Percentiles rank a stretch among this genome's conserved stretches.
Evolutionary conservation across 1,284 basidiomycete genomes (phyloP).

Genomic region (Puccinia hordei): DNA sequence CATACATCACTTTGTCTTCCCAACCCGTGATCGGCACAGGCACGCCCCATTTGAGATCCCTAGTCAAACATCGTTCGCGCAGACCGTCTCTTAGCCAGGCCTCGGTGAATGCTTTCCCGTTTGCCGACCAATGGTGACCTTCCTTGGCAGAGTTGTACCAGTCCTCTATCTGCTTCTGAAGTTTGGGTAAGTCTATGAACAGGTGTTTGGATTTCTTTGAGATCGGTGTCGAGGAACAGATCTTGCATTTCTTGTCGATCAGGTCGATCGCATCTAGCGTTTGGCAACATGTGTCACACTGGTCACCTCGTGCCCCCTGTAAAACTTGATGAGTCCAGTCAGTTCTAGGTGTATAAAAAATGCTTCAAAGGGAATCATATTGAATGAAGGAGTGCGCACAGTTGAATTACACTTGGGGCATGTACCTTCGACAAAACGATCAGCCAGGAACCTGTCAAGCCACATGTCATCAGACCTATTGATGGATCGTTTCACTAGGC

Average conservation of each 20-base stretch:
- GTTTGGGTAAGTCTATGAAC: conserved; percentile 81
- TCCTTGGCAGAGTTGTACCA: conserved; percentile 83
- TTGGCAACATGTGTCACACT: conserved; percentile 91
- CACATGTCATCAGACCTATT: not conserved
- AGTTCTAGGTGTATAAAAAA: not conserved
- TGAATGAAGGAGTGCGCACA: conserved; percentile 60
- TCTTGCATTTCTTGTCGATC: conserved; percentile 90
- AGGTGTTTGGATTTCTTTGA: conserved; percentile 76
- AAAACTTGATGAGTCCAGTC: not conserved
- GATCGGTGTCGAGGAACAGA: conserved; percentile 74
- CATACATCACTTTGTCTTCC: conserved; percentile 88
- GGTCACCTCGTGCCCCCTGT: conserved; percentile 94
- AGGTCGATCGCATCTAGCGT: conserved; percentile 87
- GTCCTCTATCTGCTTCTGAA: conserved; percentile 81
- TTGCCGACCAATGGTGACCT: conserved; percentile 86
- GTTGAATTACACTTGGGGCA: conserved; percentile 87
- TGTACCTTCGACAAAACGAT: conserved; percentile 90
- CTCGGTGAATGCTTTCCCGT: conserved; percentile 87
- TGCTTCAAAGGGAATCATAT: no score
- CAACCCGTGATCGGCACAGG: conserved; percentile 72
- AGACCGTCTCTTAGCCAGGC: conserved; percentile 84
- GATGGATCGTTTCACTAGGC: not conserved
- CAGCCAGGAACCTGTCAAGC: conserved; percentile 76
- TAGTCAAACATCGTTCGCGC: conserved; percentile 83
- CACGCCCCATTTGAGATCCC: conserved; percentile 96